Evolutionary conservation across 139 green algal genomes (phyloP), one percentile per base, ranked within the genome.

Genomic region (Chlorella sp.): DNA sequence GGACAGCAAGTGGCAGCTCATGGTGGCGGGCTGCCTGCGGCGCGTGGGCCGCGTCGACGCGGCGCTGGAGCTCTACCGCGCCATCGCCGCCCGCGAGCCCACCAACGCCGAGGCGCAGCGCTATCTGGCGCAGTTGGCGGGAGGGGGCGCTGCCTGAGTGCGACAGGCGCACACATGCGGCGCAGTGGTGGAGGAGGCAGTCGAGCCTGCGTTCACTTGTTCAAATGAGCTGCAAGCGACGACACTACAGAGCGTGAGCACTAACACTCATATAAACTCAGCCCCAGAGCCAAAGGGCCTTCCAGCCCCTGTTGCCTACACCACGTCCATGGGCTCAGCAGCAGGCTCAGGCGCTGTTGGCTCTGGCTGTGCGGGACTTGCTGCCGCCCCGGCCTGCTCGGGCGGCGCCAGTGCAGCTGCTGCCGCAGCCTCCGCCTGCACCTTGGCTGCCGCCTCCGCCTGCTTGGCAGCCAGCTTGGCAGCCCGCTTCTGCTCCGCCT

Each of bases 51-150:
- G 80, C 2, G 74, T 81, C 74, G 72, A 86, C 36, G 53, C 77
- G 45, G 88, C 88, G 29, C 73, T 92, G 64, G 63, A 48, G 58
- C 80, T 81, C 67, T 94, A 93, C 82, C 75, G 85, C 41, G 60
- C 71, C 17, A 87, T 93, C 46, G 84, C 91, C 67, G 35, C 56
- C 27, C 41, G 42, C 2, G 84, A 94, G 59, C 90, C 93, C 21
- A 84, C 89, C 67, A 96, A 96, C 82, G 73, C 90, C 2, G 93
- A 97, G 86, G 95, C 91, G 74, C 87, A 97, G 68, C 86, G 90
- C 53, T 97, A 96, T 86, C 83, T 97, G 19, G 84, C 93, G 56
- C 84, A 92, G 71, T 81, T 97, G 31, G 95, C 81, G 5, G 88
- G 95, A 72, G 83, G 95, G 61, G 88, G 90, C 9, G 77, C 78